Base-by-base conservation (phyloP, 1,284 basidiomycete genomes). In the Cutaneotrichosporon mucoides region DNA sequence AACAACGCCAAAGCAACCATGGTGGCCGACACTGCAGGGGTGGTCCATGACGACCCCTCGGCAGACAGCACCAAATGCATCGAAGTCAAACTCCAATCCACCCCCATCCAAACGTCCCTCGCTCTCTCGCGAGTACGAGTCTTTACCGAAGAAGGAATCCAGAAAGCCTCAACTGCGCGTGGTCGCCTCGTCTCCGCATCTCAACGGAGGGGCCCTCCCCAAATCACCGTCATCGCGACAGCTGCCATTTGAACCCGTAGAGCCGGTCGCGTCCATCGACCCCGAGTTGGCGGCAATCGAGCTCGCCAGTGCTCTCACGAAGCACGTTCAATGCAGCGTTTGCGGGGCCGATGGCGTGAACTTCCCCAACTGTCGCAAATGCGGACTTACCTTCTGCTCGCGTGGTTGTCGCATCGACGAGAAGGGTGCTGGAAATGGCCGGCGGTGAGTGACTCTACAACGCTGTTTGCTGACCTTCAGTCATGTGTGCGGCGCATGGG, bases 351-450 rank as follows among this genome's bases (percentile, higher is more conserved):
- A 66, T 9, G 75, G 75, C 2, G 67, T 76, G 47, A 76, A 76
- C 59, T 76, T 75, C 45, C 75, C 75, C 13, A 71, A 73, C 56
- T 76, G 75, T 46, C 66, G 73, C 56, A 73, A 71, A 57, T 76
- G 75, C 55, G 71, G 72, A 5, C 58, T 75, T 56, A 66, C 64
- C 0, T 75, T 76, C 58, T 76, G 75, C 56, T 73, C 71, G 15
- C 66, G 75, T 35, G 61, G 59, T 11, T 76, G 75, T 58, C 64
- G 75, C 24, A 68, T 76, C 4, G 73, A 66, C 16, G 61, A 65
- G 35, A 56, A 62, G 4, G 69, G 66, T 15, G 75, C 72, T 2
- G 75, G 75, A 5, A 65, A 76, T 54, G 74, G 74, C 9, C 75
- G 72, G 53, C 60, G 63, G 68, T 72, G 61, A 67, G 70, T 59